These are phyloP conservation scores for Ophiostoma fasciatum DNA, from an alignment of 2,329 filamentous ascomycete genomes.

Conservation along the genomic window DNA sequence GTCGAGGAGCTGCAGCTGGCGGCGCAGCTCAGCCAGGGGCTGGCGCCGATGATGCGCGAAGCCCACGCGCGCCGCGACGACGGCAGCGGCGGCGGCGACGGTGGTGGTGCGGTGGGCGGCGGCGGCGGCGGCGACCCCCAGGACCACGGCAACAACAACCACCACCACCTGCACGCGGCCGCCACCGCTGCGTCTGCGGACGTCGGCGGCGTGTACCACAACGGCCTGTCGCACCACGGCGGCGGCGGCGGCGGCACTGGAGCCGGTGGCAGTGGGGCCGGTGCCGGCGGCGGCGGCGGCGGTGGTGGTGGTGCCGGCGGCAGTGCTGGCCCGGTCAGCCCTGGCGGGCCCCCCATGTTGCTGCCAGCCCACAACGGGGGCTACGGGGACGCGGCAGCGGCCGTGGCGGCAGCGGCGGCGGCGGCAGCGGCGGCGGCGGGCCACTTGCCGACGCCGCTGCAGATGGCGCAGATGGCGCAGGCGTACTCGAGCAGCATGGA, in stretches of 20 bases:
- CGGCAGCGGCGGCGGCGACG: neutral
- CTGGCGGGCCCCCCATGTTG: no score
- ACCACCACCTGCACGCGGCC: no score
- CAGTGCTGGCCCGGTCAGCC: no score
- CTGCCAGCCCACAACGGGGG: no score
- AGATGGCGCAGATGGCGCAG: constrained; percentile 26
- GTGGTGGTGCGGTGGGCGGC: neutral
- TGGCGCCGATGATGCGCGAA: constrained; percentile 35
- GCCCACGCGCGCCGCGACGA: constrained; percentile 23
- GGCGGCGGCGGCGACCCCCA: neutral
- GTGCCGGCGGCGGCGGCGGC: neutral
- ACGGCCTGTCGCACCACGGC: neutral
- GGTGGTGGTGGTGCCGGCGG: neutral
- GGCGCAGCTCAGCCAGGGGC: constrained; percentile 40
- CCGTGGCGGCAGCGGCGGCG: neutral
- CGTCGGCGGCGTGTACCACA: constrained; percentile 6
- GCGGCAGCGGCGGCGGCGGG: neutral
- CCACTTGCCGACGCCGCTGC: constrained; percentile 20
- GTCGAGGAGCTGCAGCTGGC: constrained; percentile 43
- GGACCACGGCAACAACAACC: no score
- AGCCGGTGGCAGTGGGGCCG: neutral
- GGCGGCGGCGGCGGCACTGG: neutral
- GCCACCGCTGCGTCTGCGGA: neutral
- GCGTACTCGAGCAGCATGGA: constrained; percentile 29
- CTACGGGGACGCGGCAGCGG: constrained; percentile 2